Evolutionary conservation across 2,329 filamentous ascomycete genomes (phyloP).

Genomic region (Botrytis fragariae): DNA sequence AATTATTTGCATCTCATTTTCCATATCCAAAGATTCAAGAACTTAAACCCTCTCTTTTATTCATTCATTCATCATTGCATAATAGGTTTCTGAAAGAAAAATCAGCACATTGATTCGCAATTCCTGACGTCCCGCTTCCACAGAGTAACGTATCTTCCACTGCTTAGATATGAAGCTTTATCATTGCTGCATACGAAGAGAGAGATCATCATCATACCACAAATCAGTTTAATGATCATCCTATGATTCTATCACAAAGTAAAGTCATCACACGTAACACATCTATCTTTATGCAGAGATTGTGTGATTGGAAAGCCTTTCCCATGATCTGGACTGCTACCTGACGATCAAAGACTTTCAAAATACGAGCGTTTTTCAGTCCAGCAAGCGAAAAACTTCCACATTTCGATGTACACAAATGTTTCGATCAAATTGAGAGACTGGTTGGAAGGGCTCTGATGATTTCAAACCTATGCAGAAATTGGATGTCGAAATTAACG

Average conservation of each 20-base stretch:
- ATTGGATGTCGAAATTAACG: too few species aligned
- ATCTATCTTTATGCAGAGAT: not conserved
- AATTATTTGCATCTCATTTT: not conserved
- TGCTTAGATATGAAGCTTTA: not conserved
- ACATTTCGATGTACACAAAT: too few species aligned
- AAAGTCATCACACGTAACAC: not conserved
- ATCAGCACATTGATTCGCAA: not conserved
- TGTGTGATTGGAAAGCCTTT: too few species aligned
- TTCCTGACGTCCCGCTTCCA: not conserved
- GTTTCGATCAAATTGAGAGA: too few species aligned
- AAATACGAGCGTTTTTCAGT: too few species aligned
- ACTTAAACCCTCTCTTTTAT: not conserved
- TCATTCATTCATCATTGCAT: not conserved
- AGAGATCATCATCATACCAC: too few species aligned
- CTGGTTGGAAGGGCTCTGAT: too few species aligned
- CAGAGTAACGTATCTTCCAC: not conserved
- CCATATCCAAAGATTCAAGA: not conserved
- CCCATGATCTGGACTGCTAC: too few species aligned
- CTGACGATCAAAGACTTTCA: too few species aligned
- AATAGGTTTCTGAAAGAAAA: rapidly evolving
- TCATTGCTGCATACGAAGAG: not conserved
- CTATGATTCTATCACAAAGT: rapidly evolving
- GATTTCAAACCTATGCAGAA: too few species aligned
- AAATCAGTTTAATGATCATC: not conserved
- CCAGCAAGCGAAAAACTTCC: too few species aligned